phyloP scores from a whole-genome alignment of 108 stramenopile genomes.

The Nitzschia sp. region DNA sequence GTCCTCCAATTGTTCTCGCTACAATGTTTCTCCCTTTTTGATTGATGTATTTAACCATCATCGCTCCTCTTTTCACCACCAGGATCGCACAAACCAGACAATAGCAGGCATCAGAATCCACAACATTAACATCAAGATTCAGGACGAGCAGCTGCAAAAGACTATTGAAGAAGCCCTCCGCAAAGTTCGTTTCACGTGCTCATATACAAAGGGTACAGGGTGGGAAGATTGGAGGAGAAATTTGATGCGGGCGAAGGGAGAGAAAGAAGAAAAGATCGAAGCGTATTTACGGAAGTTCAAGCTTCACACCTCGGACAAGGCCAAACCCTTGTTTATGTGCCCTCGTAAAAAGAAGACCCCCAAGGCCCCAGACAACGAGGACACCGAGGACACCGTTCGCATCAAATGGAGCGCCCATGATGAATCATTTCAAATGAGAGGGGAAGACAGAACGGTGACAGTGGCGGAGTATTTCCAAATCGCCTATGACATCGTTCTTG shows the following conservation, averaged over 20 bases:
- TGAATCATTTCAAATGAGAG: not conserved
- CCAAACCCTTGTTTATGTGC: not conserved
- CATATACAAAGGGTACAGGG: not conserved
- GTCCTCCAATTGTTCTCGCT: not conserved
- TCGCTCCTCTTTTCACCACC: not conserved
- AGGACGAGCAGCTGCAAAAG: not conserved
- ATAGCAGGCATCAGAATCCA: slow-evolving; percentile 4
- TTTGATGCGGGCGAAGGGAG: too few species aligned
- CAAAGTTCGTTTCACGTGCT: not conserved
- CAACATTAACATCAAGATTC: not conserved
- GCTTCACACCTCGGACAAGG: too few species aligned
- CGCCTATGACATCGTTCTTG: slow-evolving; percentile 16
- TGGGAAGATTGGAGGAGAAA: slow-evolving; percentile 7
- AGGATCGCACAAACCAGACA: not conserved
- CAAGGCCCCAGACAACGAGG: not conserved
- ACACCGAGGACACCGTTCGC: not conserved
- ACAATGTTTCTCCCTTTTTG: not conserved
- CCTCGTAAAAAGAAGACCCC: not conserved
- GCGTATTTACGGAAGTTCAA: too few species aligned
- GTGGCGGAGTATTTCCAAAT: slow-evolving; percentile 8
- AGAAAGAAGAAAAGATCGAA: too few species aligned
- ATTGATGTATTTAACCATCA: not conserved
- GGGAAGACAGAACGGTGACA: not conserved
- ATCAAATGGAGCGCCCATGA: slow-evolving; percentile 6
- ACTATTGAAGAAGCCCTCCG: not conserved